These are phyloP conservation scores for Ballota nigra DNA, from an alignment of 257 asterid species.

Conservation along the genomic window DNA sequence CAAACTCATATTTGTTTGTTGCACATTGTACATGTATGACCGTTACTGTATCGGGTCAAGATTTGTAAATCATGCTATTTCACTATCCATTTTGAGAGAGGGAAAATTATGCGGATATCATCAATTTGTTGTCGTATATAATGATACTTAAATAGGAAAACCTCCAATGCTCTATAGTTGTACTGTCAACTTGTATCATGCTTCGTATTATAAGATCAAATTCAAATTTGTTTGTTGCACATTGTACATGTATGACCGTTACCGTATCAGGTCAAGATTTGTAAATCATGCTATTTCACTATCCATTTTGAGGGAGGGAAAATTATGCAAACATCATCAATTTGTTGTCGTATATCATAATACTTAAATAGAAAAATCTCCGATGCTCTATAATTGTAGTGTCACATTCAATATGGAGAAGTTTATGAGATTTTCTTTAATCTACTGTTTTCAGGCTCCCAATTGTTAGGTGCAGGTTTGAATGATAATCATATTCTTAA, in stretches of 20 bases:
- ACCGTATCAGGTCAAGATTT: background rate
- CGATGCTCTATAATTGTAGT: background rate
- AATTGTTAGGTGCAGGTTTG: background rate
- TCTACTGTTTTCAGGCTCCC: background rate
- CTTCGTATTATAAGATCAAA: background rate
- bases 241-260: background rate
- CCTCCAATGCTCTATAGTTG: background rate
- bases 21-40: background rate
- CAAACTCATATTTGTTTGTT: background rate
- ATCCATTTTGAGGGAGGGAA: background rate
- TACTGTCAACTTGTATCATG: background rate
- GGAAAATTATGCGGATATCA: background rate
- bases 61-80: background rate
- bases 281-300: background rate
- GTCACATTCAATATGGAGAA: background rate
- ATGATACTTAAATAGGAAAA: background rate
- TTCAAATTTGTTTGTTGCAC: background rate
- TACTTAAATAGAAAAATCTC: background rate
- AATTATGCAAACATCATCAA: background rate
- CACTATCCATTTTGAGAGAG: background rate
- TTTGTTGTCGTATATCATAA: background rate
- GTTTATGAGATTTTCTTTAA: background rate
- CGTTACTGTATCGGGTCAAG: background rate
- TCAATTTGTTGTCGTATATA: background rate
- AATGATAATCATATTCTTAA: background rate